phyloP scores from a whole-genome alignment of 768 basidiomycete species.

The Suillus alpinus region DNA sequence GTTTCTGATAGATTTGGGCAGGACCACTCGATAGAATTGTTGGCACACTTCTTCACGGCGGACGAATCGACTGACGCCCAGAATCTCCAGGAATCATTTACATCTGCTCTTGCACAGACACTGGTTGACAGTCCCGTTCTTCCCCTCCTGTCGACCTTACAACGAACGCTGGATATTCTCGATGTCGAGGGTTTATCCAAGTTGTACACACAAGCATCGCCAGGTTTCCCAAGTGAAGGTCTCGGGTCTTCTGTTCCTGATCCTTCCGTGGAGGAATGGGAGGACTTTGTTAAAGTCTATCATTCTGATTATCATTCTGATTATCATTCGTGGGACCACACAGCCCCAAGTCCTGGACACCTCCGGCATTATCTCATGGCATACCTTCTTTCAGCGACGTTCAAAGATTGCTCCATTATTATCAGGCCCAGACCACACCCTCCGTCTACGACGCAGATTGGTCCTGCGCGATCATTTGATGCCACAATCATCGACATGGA shows the following conservation, averaged over 20 bases:
- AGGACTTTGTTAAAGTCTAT: conserved; percentile 57
- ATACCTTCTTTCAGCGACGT: conserved; percentile 85
- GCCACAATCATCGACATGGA: conserved; percentile 77
- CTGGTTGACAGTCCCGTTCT: conserved; percentile 55
- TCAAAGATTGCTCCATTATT: conserved; percentile 93
- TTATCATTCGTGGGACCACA: conserved; percentile 34
- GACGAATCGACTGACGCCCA: conserved; percentile 9
- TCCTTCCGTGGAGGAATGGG: conserved; percentile 65
- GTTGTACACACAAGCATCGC: conserved; percentile 29
- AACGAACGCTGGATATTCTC: conserved; percentile 74
- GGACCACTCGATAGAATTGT: background rate
- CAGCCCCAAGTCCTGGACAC: conserved; percentile 37
- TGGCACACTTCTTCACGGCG: conserved; percentile 13
- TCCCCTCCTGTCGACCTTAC: conserved; percentile 52
- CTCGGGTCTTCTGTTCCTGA: conserved; percentile 38
- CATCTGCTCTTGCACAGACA: conserved; percentile 44
- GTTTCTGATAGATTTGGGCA: background rate
- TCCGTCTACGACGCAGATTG: background rate
- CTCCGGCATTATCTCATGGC: conserved; percentile 67
- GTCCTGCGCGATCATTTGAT: conserved; percentile 26
- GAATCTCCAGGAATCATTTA: conserved; percentile 49
- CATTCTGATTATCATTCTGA: conserved; percentile 44
- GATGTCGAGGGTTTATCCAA: conserved; percentile 80
- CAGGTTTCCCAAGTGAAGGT: conserved; percentile 1
- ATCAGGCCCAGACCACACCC: conserved; percentile 27